Base-by-base conservation (phyloP, 1,139 yeast species). In the Candida buenavistaensis region DNA sequence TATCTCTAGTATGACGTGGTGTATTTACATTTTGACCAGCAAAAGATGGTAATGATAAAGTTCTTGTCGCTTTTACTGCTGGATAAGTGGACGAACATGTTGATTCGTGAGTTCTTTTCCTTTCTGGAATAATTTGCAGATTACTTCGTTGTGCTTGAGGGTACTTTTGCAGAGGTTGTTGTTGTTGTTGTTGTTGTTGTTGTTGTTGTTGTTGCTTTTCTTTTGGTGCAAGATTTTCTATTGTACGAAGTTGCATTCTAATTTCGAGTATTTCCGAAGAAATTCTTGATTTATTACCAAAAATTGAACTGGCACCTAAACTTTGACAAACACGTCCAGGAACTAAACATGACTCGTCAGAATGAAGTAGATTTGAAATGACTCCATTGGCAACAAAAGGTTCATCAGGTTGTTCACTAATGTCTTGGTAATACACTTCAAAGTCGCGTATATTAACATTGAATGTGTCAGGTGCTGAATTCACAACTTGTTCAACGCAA, bases 311-410 rank as follows among this genome's bases (percentile, higher is more conserved):
- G 4, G 80, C 83, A 1, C 80, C 72, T 44, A 83, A 69, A 52
- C 79, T 82, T 35, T 82, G 82, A 48, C 89, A 82, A 14, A 83
- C 82, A 41, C 88, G 64, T 1, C 92, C 92, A 0, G 87, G 82
- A 11, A 83, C 67, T 23, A 80, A 54, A 24, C 36, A 31, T 27
- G 56, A 55, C 5, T 57, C 50, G 23, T 60, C 59, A 5, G 59
- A 39, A 23, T 59, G 48, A 8, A 68, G 42, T 26, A 69, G 52
- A 23, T 68, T 64, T 1, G 87, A 78, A 32, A 80, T 64, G 14
- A 79, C 65, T 0, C 92, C 92, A 45, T 78, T 75, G 13, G 87
- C 82, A 7, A 83, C 92, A 52, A 80, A 78, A 2, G 92, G 92
- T 55, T 83, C 90, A 49, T 80, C 87, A 5, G 78, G 78, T 49